Base-by-base conservation (phyloP, 768 basidiomycete genomes). In the Naganishia antarctica region DNA sequence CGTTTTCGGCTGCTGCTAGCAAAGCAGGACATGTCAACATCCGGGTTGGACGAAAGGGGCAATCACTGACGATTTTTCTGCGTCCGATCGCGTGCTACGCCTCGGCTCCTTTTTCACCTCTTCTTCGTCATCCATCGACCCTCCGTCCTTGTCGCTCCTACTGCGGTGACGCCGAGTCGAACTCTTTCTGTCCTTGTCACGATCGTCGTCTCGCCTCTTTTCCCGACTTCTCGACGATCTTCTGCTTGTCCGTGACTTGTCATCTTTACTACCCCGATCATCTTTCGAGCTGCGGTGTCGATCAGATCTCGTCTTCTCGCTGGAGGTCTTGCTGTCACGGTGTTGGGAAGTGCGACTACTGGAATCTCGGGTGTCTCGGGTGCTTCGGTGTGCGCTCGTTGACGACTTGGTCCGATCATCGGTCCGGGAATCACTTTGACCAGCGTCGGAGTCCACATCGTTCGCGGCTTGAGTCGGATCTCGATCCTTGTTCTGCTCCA, bases 131-230 rank as follows among this genome's bases (percentile, higher is more conserved):
- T 11, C 40, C 8, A 41, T 34, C 7, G 62, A 53, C 18, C 40
- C 49, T n/a, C 34, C 62, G 5, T 63, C 62, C 47, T 49, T 49
- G 37, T 62, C 61, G 49, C 46, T 57, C 28, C 51, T 28, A 40
- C 28, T 57, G 18, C 62, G 48, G 28, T 51, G 62, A 43, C 44
- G 49, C 41, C 62, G 62, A 34, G 25, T 53, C 0, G 49, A 44
- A 32, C 49, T 53, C n/a, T 21, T 63, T 16, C 51, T 51, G 18
- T 47, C 50, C 40, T 57, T 44, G 23, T 60, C 59, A 28, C 59
- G 59, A 46, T 60, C 59, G 15, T 47, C 46, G 40, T 60, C 59
- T 16, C 59, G 32, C 25, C 46, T 32, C 43, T 43, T 43, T 45
- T 43, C 62, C 25, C 32, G 37, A 41, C 53, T 53, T 47, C 46